Evolutionary conservation across 2,329 filamentous ascomycete species (phyloP).

Genomic region (Fusarium tjaetaba): DNA sequence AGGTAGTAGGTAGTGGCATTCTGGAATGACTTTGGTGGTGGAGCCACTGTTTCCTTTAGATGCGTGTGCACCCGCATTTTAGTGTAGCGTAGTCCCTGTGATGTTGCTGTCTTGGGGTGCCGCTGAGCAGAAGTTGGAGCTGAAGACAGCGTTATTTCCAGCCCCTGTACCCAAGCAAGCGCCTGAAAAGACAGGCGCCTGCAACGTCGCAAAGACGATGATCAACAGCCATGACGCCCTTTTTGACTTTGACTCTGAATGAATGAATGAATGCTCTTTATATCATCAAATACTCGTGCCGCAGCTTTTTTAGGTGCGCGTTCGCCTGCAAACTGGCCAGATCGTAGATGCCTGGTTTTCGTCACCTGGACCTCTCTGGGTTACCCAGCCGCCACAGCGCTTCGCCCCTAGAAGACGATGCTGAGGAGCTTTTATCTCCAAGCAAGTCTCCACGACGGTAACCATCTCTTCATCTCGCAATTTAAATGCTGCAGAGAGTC

Average conservation of each 20-base stretch:
- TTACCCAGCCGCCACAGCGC: conserved; percentile 36
- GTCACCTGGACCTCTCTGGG: conserved; percentile 28
- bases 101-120: conserved; percentile 33
- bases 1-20: conserved; percentile 26
- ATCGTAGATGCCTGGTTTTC: conserved; percentile 39
- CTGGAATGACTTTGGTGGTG: conserved; percentile 33
- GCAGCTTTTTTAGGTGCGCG: conserved; percentile 38
- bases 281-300: conserved; percentile 40
- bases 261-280: conserved; percentile 34
- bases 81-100: conserved; percentile 37
- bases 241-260: conserved; percentile 12
- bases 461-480: conserved; percentile 43
- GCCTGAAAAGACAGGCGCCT: conserved; percentile 22
- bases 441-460: conserved; percentile 39
- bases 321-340: conserved; percentile 36
- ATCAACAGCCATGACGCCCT: conserved; percentile 31
- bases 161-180: conserved; percentile 35
- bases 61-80: conserved; percentile 39
- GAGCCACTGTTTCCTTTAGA: conserved; percentile 34
- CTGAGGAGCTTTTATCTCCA: conserved; percentile 36
- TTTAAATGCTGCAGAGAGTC: conserved; percentile 44
- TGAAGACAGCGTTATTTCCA: conserved; percentile 31
- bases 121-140: conserved; percentile 13
- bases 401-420: conserved; percentile 34
- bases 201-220: conserved; percentile 32